Evolutionary conservation across 176 grass and related monocot species (phyloP), one percentile per base, ranked within the genome.

Genomic region (Musa beccarii): DNA sequence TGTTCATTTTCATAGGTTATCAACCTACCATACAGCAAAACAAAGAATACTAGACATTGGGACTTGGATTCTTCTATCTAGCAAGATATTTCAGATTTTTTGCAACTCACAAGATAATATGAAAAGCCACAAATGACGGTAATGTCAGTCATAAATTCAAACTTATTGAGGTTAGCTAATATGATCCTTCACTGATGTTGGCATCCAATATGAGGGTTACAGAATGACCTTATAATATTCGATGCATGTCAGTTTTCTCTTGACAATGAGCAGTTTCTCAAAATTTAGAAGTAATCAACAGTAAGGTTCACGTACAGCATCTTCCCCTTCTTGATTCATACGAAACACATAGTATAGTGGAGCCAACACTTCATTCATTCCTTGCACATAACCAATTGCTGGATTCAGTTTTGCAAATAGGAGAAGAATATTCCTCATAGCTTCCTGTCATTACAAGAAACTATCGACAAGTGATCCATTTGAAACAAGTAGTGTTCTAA

Each of bases 351-450:
- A 98, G 82, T 85, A 93, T 25, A 98, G 73, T 76, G 90, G 94
- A 69, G 94, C 90, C 80, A 98, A 87, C 73, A 98, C 88, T 80
- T 98, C 94, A 80, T 98, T 98, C 94, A 98, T 91, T 75, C 94
- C 90, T 89, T 98, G 94, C 54, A 98, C 94, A 59, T 98, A 98
- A 77, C 86, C 87, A 80, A 93, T 85, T 63, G 64, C 84, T 62
- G 94, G 88, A 84, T 98, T 91, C 71, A 98, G 80, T 91, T 93
- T 93, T 79, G 94, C 89, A 82, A 87, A 98, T 56, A 98, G 85
- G 69, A 93, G 87, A 56, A 98, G 86, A 83, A 98, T 93, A 62
- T 86, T 79, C 85, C 84, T 93, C 83, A 98, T 78, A 77, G 88
- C 85, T 75, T 89, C 90, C 94, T 98, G 84, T 74, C 67, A 86